Conservation (phyloP, 2,329 filamentous ascomycete genomes). For the Fonsecaea multimorphosa region DNA sequence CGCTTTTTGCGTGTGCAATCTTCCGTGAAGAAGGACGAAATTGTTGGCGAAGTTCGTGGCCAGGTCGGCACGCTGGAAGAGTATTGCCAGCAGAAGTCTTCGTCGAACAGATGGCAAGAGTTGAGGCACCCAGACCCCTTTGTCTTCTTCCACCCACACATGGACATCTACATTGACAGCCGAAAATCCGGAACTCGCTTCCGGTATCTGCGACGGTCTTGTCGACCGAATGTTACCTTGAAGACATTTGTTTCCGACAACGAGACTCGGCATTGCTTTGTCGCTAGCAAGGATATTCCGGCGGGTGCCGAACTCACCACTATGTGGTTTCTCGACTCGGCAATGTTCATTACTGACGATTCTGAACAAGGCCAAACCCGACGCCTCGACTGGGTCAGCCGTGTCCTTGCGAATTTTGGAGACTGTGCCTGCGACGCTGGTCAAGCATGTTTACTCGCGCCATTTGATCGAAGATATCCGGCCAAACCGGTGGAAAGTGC, state of each 20-base stretch:
- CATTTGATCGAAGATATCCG: conserved; percentile 51
- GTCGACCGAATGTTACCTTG: conserved; percentile 83
- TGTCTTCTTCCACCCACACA: conserved; percentile 83
- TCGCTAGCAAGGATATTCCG: conserved; percentile 77
- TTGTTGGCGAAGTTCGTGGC: conserved; percentile 77
- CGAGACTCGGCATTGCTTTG: conserved; percentile 91
- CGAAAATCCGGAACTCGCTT: conserved; percentile 83
- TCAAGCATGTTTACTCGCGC: conserved; percentile 49
- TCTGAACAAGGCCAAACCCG: conserved; percentile 38
- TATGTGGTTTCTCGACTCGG: conserved; percentile 55
- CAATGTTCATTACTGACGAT: conserved; percentile 33
- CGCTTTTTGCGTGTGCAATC: conserved; percentile 62
- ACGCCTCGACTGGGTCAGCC: conserved; percentile 54
- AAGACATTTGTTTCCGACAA: conserved; percentile 80
- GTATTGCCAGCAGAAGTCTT: conserved; percentile 66
- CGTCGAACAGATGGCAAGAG: conserved; percentile 70
- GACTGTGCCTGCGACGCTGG: conserved; percentile 54
- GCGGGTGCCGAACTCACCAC: conserved; percentile 58
- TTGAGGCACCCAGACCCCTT: conserved; percentile 68
- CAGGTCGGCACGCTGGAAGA: conserved; percentile 75
- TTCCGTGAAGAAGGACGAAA: conserved; percentile 58
- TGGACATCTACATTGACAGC: conserved; percentile 93
- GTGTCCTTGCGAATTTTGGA: conserved; percentile 56
- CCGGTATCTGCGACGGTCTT: conserved; percentile 90
- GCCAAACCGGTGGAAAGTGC: conserved; percentile 44